These are phyloP conservation scores for Aphanomyces euteiches DNA, from an alignment of 352 stramenopile genomes.

Conservation along the genomic window DNA sequence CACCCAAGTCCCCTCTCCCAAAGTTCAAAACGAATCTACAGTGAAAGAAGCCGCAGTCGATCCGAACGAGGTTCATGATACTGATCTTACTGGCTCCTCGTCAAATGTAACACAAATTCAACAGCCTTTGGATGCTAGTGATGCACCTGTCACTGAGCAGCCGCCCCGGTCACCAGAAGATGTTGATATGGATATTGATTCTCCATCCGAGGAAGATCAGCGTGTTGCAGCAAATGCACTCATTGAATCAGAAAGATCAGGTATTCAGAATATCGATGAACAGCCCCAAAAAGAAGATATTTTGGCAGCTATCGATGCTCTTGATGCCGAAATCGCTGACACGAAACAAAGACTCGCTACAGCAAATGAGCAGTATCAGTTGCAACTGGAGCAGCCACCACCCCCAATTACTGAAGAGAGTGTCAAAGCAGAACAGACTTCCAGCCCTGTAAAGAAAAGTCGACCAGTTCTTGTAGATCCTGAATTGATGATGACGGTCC, in stretches of 20 bases:
- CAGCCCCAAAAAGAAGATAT: constrained; percentile 61
- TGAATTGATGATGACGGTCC: constrained; percentile 29
- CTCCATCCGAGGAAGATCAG: not conserved
- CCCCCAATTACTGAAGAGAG: not conserved
- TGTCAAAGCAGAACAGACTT: not conserved
- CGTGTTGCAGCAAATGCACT: not conserved
- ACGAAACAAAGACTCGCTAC: constrained; percentile 63
- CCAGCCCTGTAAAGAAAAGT: constrained; percentile 11
- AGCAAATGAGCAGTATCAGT: not conserved
- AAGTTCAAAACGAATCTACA: constrained; percentile 30
- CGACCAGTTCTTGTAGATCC: constrained; percentile 27
- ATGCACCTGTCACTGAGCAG: not conserved
- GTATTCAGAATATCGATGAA: too few species aligned
- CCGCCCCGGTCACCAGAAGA: not conserved
- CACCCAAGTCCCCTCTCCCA: constrained; percentile 18
- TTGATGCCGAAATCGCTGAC: constrained; percentile 64
- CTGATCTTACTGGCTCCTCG: not conserved
- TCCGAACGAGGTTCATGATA: not conserved
- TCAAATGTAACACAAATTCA: too few species aligned
- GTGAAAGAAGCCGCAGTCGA: not conserved
- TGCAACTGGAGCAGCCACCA: not conserved
- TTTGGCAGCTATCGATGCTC: constrained; percentile 65
- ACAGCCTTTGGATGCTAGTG: not conserved
- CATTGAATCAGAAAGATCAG: not conserved
- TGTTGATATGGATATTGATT: constrained; percentile 17